These are phyloP conservation scores for Esteya vermicola DNA, from an alignment of 2,329 filamentous ascomycete species.

Conservation along the genomic window DNA sequence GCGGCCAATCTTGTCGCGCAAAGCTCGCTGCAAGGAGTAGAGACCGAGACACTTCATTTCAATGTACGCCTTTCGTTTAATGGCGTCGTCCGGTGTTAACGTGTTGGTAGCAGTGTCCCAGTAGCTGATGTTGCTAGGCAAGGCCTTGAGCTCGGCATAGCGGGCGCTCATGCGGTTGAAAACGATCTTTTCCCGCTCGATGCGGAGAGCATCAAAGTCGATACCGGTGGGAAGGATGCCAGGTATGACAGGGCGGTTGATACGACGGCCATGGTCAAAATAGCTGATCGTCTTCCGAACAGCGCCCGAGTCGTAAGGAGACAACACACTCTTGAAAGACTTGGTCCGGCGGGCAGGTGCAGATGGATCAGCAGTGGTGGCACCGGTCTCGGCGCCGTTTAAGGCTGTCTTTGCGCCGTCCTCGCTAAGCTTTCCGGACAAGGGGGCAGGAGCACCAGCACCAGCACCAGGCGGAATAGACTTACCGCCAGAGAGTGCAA, in stretches of 20 bases:
- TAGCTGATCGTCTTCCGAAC: slow-evolving; percentile 55
- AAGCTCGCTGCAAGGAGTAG: slow-evolving; percentile 73
- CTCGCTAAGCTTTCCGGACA: slow-evolving; percentile 19
- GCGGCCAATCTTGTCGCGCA: slow-evolving; percentile 75
- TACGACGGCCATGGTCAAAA: slow-evolving; percentile 60
- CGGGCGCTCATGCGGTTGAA: slow-evolving; percentile 83
- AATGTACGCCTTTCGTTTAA: slow-evolving; percentile 83
- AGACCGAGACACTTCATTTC: slow-evolving; percentile 86
- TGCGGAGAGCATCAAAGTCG: slow-evolving; percentile 71
- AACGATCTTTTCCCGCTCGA: slow-evolving; percentile 75
- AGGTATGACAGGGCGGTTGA: slow-evolving; percentile 67
- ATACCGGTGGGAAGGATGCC: slow-evolving; percentile 81
- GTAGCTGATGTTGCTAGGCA: slow-evolving; percentile 74
- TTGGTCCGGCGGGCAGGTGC: slow-evolving; percentile 24
- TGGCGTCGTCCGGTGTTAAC: slow-evolving; percentile 58
- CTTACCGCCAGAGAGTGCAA: slow-evolving; percentile 8
- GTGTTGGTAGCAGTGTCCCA: slow-evolving; percentile 65
- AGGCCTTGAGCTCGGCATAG: slow-evolving; percentile 67
- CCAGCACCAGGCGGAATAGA: slow-evolving; percentile 7
- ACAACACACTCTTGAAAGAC: slow-evolving; percentile 60
- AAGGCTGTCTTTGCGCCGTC: slow-evolving; percentile 19
- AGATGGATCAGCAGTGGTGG: slow-evolving; percentile 10
- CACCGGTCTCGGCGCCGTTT: slow-evolving; percentile 4
- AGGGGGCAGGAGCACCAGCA: slow-evolving; percentile 15
- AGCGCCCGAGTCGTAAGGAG: slow-evolving; percentile 48